Evolutionary conservation across 139 green algal genomes (phyloP), one percentile per base, ranked within the genome.

Genomic region (Nannochloris sp.): DNA sequence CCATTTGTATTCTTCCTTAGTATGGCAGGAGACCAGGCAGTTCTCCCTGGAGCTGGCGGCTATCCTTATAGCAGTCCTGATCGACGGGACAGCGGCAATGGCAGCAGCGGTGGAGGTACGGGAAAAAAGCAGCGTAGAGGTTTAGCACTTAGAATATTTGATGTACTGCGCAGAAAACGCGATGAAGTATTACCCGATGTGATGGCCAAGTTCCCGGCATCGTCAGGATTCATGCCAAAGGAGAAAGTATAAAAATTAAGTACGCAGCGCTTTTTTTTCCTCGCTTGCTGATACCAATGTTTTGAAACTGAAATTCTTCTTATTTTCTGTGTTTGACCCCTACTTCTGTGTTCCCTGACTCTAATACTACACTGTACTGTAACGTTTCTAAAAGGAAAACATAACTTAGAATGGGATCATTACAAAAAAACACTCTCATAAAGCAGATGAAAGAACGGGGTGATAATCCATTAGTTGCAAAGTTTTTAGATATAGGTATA

Each of bases 211-310:
- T 51, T 77, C 34, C 70, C 70, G 2, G 48, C 45, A 14, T 15
- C 56, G 8, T 29, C 32, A 4, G 55, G 34, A 19, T 27, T 74
- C 1, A 65, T 65, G 59, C 35, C 59, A 5, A 78, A 78, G 46
- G 64, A 78, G 33, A 78, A 78, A 42, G 59, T 74, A 25, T 78
- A 60, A n/a, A n/a, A n/a, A n/a, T n/a, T n/a, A n/a, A n/a, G n/a
- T n/a, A n/a, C 12, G 8, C 23, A 30, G 19, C 23, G 30, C 27
- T 54, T 53, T 14, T 63, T 63, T 32, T 55, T 19, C n/a, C n/a
- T n/a, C n/a, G n/a, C n/a, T n/a, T n/a, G n/a, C n/a, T n/a, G n/a
- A n/a, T n/a, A n/a, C n/a, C n/a, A n/a, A n/a, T n/a, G n/a, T n/a
- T n/a, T n/a, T n/a, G n/a, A n/a, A n/a, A n/a, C n/a, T n/a, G n/a